A percentile compares a stretch with the other conserved stretches of the same genome.
Evolutionary conservation across 495 filamentous ascomycete species (phyloP).

Genomic region (Lophium mytilinum): DNA sequence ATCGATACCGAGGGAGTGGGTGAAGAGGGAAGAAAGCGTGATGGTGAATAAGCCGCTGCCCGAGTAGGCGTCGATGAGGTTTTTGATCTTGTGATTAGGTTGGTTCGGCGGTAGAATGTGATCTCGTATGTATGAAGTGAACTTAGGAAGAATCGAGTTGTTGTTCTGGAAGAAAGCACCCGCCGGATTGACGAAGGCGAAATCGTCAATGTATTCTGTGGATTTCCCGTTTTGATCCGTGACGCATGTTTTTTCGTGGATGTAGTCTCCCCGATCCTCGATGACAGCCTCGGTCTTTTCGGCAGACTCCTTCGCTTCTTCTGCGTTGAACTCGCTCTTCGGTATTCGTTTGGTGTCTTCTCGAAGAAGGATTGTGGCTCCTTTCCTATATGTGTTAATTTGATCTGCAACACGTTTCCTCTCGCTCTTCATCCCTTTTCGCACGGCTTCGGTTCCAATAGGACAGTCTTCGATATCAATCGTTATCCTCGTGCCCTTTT

Average conservation of each 20-base stretch:
- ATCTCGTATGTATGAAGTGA: slow-evolving; percentile 84
- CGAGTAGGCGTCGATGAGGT: slow-evolving; percentile 94
- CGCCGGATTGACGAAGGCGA: slow-evolving; percentile 80
- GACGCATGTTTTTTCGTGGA: slow-evolving; percentile 75
- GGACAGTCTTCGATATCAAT: slow-evolving; percentile 97
- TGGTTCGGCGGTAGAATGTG: slow-evolving; percentile 52
- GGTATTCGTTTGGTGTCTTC: slow-evolving; percentile 69
- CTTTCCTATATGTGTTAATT: slow-evolving; percentile 61
- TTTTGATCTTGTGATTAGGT: slow-evolving; percentile 46
- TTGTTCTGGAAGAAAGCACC: slow-evolving; percentile 99
- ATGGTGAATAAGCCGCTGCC: slow-evolving; percentile 96
- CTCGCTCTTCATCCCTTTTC: slow-evolving; percentile 65
- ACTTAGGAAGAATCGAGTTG: slow-evolving; percentile 88
- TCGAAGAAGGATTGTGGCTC: slow-evolving; percentile 81
- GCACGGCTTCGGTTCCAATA: slow-evolving; percentile 79
- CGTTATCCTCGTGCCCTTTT: slow-evolving; percentile 61
- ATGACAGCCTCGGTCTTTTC: slow-evolving; percentile 19
- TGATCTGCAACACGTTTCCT: slow-evolving; percentile 61
- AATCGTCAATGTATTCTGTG: slow-evolving; percentile 80
- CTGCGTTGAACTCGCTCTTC: slow-evolving; percentile 35
- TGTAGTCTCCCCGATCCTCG: slow-evolving; percentile 39
- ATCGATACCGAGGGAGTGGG: slow-evolving; percentile 59
- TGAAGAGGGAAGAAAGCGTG: slow-evolving; percentile 77
- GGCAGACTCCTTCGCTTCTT: slow-evolving; percentile 5
- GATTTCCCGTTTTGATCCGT: slow-evolving; percentile 73